Percentiles rank a stretch among this genome's conserved stretches.
Evolutionary conservation across 805 yeast species (phyloP).

Genomic region (Ogataea philodendri): DNA sequence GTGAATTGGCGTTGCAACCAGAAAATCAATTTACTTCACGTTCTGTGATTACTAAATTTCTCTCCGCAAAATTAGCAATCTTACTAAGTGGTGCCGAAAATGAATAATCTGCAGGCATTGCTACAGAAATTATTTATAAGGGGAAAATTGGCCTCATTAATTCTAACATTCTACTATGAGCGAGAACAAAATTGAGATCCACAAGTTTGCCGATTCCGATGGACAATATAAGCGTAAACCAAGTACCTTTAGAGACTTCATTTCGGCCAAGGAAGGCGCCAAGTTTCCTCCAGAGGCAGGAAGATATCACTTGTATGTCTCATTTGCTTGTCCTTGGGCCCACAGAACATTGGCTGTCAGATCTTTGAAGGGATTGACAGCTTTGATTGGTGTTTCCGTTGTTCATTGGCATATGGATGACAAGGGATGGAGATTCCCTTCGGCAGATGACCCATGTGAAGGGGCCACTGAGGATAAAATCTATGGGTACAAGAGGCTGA

Average conservation of each 20-base stretch:
- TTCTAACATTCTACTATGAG: constrained; percentile 14
- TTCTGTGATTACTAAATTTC: no score
- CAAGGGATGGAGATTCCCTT: constrained; percentile 84
- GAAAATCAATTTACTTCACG: no score
- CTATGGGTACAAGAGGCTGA: constrained; percentile 56
- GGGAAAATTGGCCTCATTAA: no score
- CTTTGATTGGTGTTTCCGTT: constrained; percentile 63
- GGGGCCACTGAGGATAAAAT: constrained; percentile 56
- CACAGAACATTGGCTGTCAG: constrained; percentile 78
- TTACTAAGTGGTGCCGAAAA: no score
- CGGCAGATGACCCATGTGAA: constrained; percentile 42
- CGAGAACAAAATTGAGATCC: constrained; percentile 38
- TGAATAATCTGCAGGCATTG: no score
- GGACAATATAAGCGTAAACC: constrained; percentile 56
- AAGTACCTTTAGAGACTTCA: constrained; percentile 58
- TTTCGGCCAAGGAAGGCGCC: constrained; percentile 57
- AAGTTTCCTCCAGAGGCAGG: constrained; percentile 69
- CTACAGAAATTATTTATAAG: no score
- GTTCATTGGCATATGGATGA: constrained; percentile 91
- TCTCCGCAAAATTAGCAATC: background rate
- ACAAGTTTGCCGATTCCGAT: constrained; percentile 47
- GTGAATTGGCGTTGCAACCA: no score
- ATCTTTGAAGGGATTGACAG: constrained; percentile 66
- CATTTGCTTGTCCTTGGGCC: constrained; percentile 96
- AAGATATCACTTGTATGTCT: constrained; percentile 85